Base-by-base conservation (phyloP, 768 basidiomycete genomes). In the Tricholoma flavovirens region DNA sequence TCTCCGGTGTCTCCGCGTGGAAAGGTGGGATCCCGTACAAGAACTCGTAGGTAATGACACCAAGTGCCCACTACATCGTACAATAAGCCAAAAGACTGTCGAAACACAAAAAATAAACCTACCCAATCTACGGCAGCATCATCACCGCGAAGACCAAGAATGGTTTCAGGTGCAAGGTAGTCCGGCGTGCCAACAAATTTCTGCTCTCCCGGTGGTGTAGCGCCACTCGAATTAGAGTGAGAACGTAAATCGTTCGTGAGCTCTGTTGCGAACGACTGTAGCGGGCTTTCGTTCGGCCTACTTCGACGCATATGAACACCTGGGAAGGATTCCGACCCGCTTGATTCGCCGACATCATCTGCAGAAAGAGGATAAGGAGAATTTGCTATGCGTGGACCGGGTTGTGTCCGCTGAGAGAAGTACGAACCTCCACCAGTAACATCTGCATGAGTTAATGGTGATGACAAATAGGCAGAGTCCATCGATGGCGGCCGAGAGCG, bases 81-180 rank as follows among this genome's bases (percentile, higher is more conserved):
- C 40, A 60, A 60, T 56, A 19, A 61, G 56, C 50, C 51, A 59
- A 52, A 55, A 59, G 51, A 24, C 29, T 38, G 40, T 19, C 35
- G 32, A 2, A n/a, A 42, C 10, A 14, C 51, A 33, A 24, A 49
- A n/a, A 30, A 62, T 38, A 32, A 42, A 76, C 87, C 35, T 60
- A 96, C 94, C 94, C 97, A 99, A 73, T 99, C 97, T 61, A 99
- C 97, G 7, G 88, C 86, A 29, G 86, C 88, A 70, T 98, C 95
- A 65, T 98, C 97, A 33, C 92, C 91, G 42, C 94, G 90, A 59
- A 98, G 80, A 53, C 97, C 97, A 55, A 98, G 83, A 57, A 98
- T 96, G 6, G 88, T 93, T 71, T 96, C 93, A 1, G 95, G 95
- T 12, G 95, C 94, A 42, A 98, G 81, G 69, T 99, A 99, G 69